Percentiles rank a stretch among this genome's conserved stretches.
phyloP scores from a whole-genome alignment of 192 early-diverging fungal species.

The Coemansia sp. region DNA sequence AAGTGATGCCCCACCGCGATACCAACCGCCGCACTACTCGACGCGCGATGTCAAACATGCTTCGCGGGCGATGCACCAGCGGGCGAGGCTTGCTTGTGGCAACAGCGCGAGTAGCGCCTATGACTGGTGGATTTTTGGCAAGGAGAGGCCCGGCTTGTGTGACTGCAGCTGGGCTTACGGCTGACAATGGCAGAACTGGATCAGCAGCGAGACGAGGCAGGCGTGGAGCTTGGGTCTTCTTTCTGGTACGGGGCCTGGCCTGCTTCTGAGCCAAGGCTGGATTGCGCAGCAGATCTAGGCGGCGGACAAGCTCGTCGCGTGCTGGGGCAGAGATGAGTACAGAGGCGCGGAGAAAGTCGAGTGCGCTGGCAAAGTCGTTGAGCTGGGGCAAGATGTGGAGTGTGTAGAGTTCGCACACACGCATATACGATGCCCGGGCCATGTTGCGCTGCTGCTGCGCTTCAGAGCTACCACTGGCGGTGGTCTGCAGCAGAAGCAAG shows the following conservation, averaged over 20 bases:
- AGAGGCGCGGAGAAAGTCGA: slow-evolving; percentile 30
- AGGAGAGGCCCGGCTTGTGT: neutral
- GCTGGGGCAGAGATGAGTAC: slow-evolving; percentile 21
- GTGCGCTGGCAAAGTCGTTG: slow-evolving; percentile 37
- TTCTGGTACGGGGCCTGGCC: slow-evolving; percentile 13
- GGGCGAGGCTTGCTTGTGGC: slow-evolving; percentile 16
- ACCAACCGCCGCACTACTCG: slow-evolving; percentile 47
- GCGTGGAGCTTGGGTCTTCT: neutral
- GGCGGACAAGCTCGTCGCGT: slow-evolving; percentile 27
- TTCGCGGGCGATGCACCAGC: slow-evolving; percentile 28
- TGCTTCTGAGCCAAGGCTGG: slow-evolving; percentile 20
- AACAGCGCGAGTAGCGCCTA: neutral
- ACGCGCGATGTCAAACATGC: slow-evolving; percentile 27
- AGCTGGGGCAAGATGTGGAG: slow-evolving; percentile 53
- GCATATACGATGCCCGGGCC: slow-evolving; percentile 50
- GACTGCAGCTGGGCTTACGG: neutral
- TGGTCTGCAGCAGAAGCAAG: slow-evolving; percentile 26
- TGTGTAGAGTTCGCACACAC: slow-evolving; percentile 53
- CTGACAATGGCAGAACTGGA: neutral
- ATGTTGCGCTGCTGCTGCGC: slow-evolving; percentile 33
- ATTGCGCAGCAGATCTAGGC: slow-evolving; percentile 45
- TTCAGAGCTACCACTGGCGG: neutral
- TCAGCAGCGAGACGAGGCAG: neutral
- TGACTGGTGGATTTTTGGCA: neutral
- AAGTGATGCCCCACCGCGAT: slow-evolving; percentile 51